Percentiles rank a stretch among this genome's conserved stretches.
Evolutionary conservation across 106 monocot species (phyloP).

Genomic region (Allium cepa): DNA sequence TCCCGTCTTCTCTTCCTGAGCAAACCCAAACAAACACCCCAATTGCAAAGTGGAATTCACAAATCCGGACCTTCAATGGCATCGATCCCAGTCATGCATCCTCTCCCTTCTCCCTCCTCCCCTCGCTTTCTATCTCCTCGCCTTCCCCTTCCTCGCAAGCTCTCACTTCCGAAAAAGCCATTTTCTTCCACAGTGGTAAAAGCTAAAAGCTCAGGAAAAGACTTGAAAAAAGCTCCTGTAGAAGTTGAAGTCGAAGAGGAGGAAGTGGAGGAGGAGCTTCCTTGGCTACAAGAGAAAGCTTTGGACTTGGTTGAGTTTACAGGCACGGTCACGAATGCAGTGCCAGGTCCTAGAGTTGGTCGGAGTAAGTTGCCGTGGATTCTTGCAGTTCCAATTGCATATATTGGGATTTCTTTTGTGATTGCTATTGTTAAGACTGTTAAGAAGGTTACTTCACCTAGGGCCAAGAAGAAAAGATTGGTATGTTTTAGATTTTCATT

Average conservation of each 20-base stretch:
- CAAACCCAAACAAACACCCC: too few relatives aligned
- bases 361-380: slow-evolving; percentile 81
- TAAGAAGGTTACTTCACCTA: slow-evolving; percentile 74
- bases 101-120: neutral
- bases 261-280: slow-evolving; percentile 92
- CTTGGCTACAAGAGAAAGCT: slow-evolving; percentile 98
- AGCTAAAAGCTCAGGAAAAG: slow-evolving; percentile 23
- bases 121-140: neutral
- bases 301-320: slow-evolving; percentile 96
- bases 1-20: too few relatives aligned
- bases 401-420: slow-evolving; percentile 64
- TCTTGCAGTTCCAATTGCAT: slow-evolving; percentile 74
- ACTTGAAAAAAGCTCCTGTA: neutral
- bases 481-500: slow-evolving; percentile 13
- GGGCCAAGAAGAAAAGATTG: slow-evolving; percentile 67
- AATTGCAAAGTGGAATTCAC: neutral
- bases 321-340: slow-evolving; percentile 83
- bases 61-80: slow-evolving; percentile 3
- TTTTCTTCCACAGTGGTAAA: neutral
- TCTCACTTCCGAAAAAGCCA: neutral
- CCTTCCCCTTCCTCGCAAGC: slow-evolving; percentile 3
- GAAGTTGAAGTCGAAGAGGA: slow-evolving; percentile 47
- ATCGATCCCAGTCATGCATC: slow-evolving; percentile 15
- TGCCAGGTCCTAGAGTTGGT: slow-evolving; percentile 84
- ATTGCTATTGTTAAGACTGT: slow-evolving; percentile 74